Percentiles rank a stretch among this genome's conserved stretches.
Conservation (phyloP, 75 land plant genomes). For the Pinus tabuliformis region DNA sequence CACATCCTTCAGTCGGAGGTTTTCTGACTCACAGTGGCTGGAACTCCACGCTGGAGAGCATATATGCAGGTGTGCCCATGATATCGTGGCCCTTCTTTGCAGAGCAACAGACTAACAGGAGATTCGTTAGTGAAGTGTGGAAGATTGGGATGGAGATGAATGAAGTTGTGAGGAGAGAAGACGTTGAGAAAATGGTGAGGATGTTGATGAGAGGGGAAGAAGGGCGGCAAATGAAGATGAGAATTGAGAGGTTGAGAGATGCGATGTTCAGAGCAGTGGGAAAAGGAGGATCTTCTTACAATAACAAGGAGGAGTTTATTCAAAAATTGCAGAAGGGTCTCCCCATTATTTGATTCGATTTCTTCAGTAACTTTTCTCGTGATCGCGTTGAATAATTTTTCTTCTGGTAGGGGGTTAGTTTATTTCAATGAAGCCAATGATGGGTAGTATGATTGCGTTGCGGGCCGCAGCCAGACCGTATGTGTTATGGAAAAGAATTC, state of each 20-base stretch:
- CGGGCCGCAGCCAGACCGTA: too few relatives aligned
- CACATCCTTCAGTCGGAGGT: slow-evolving; percentile 49
- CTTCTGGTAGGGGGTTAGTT: too few relatives aligned
- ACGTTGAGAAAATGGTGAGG: slow-evolving; percentile 31
- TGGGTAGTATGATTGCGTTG: too few relatives aligned
- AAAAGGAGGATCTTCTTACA: slow-evolving; percentile 4
- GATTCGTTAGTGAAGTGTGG: slow-evolving; percentile 32
- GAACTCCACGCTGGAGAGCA: slow-evolving; percentile 72
- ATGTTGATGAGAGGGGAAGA: slow-evolving; percentile 35
- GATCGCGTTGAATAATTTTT: too few relatives aligned
- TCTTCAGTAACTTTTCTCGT: too few relatives aligned
- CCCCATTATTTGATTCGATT: too few relatives aligned
- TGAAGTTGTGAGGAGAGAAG: slow-evolving; percentile 5
- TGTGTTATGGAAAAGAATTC: too few relatives aligned
- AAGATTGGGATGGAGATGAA: slow-evolving; percentile 23
- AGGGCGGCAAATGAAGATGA: slow-evolving; percentile 32
- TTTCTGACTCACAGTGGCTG: slow-evolving; percentile 84
- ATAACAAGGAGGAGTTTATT: slow-evolving; percentile 13
- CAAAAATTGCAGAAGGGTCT: too few relatives aligned
- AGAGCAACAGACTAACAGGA: slow-evolving; percentile 34
- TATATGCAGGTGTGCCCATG: slow-evolving; percentile 55
- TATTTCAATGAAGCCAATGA: too few relatives aligned
- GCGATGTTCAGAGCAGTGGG: slow-evolving; percentile 34
- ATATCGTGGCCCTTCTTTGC: slow-evolving; percentile 62
- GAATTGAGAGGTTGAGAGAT: slow-evolving; percentile 22